phyloP scores from a whole-genome alignment of 2,329 filamentous ascomycete genomes.

The Ceratocystis lukuohia region DNA sequence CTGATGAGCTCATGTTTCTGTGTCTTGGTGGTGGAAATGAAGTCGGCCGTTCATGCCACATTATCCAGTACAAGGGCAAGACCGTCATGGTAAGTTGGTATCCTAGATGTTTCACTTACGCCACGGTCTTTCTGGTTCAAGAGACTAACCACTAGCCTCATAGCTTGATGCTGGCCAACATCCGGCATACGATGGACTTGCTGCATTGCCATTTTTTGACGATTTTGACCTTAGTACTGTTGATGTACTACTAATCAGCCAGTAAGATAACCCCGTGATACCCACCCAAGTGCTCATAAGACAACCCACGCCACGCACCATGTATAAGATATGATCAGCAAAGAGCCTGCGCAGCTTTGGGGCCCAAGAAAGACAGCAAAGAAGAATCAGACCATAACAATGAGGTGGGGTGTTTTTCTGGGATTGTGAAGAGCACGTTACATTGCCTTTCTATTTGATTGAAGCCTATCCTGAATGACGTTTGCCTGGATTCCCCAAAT shows the following conservation, averaged over 20 bases:
- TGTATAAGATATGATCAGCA: conserved; percentile 1
- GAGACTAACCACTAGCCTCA: conserved; percentile 21
- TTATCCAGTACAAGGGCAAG: conserved; percentile 98
- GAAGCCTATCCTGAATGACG: conserved; percentile 10
- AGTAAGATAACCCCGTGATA: conserved; percentile 54
- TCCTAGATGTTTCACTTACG: not conserved
- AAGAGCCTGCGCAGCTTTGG: not conserved
- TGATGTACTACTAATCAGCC: conserved; percentile 93
- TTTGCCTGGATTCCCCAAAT: not conserved
- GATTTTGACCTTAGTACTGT: conserved; percentile 96
- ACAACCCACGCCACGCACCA: not conserved
- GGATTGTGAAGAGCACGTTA: conserved; percentile 5
- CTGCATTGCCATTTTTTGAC: conserved; percentile 91
- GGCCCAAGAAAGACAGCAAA: not conserved
- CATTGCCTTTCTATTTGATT: conserved; percentile 8
- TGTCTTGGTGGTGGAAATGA: conserved; percentile 93
- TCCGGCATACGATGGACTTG: conserved; percentile 87
- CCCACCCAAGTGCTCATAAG: not conserved
- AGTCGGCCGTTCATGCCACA: conserved; percentile 92
- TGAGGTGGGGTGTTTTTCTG: conserved; percentile 2
- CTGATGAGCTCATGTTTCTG: conserved; percentile 88
- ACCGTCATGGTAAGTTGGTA: conserved; percentile 70
- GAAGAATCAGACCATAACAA: conserved; percentile 4
- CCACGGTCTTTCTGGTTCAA: not conserved
- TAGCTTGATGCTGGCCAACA: conserved; percentile 96